Evolutionary conservation across 306 rosid genomes (phyloP), one percentile per base, ranked within the genome.

Genomic region (Hippophae gyantsensis): DNA sequence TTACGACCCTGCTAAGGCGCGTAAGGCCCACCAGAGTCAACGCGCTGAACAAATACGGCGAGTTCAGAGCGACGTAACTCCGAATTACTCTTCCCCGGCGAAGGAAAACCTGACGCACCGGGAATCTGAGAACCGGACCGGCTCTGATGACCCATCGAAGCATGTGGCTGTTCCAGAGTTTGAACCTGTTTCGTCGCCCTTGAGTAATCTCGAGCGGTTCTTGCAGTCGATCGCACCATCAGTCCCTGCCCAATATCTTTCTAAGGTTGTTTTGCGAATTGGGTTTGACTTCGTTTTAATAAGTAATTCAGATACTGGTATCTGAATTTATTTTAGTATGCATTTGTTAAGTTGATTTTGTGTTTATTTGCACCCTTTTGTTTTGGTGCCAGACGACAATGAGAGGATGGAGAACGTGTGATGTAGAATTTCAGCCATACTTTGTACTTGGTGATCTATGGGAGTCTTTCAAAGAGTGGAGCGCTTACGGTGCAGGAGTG

Each of bases 401-500:
- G 84, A 82, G 94, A 72, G 94, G 83, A n/a, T 75, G 78, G 88
- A 73, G 78, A 70, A 78, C 89, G 53, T 82, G 95, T 76, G 89
- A 79, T 71, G 75, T 79, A 54, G 97, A 83, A 73, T 87, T 74
- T 69, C 96, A 77, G 67, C 74, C 88, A 62, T 87, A 77, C 71
- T 90, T 90, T 60, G 42, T 76, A 27, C 68, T 90, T 66, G 71
- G 72, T 75, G 89, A 90, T 79, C 92, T 87, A 54, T 87, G 96
- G 94, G 96, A 90, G 63, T 81, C 97, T 9, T 85, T 87, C 52
- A 79, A 74, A 84, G 97, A 90, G 75, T 83, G 94, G 96, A 90
- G 96, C 71, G 90, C 78, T 9, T 90, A 90, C 63, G 97, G 96
- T 53, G 89, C 84, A n/a, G 97, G 95, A 72, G 96, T 90, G 6